Evolutionary conservation across 495 filamentous ascomycete genomes (phyloP), one percentile per base, ranked within the genome.

Genomic region (Penicillium argentinense): DNA sequence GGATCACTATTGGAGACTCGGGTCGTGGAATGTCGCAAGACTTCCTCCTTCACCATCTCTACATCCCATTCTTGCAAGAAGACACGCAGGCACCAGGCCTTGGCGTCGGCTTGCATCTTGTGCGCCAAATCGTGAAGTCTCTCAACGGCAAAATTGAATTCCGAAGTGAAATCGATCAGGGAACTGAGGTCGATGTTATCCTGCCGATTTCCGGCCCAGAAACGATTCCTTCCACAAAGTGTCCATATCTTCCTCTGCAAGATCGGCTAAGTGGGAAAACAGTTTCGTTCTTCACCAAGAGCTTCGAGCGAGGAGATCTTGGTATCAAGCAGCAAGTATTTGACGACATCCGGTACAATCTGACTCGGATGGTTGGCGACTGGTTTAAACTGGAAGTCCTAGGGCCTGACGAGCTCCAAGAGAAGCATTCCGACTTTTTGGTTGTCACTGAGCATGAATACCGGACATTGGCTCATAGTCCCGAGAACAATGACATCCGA

Each of bases 21-120:
- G 86, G 86, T 5, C 73, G 74, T 13, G 88, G 88, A 9, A 91
- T 92, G 38, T 78, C 75, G 0, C 65, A 79, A 11, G 82, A 86
- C 12, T 92, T 82, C 54, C 64, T 91, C n/a, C 75, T 78, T 14
- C 75, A 84, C 36, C 71, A 76, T 9, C 61, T 89, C 0, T 92
- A 82, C 57, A 79, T 76, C 9, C 84, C 87, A 0, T 92, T 91
- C 50, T 67, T 79, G 0, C 87, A 92, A 47, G 87, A 91, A 57
- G 77, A 87, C 49, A 66, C 70, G 1, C 70, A 87, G 9, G 74
- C 79, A 0, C 72, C 79, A 8, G 88, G 88, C 9, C 81, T 84
- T 5, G 87, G 88, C 1, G 73, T 89, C 1, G 86, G 86, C 0
- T 73, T 91, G 25, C 81, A 78, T 32, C 82, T 90, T 38, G 81